phyloP scores from a whole-genome alignment of 2,329 filamentous ascomycete species.

The Aspergillus puulaauensis region DNA sequence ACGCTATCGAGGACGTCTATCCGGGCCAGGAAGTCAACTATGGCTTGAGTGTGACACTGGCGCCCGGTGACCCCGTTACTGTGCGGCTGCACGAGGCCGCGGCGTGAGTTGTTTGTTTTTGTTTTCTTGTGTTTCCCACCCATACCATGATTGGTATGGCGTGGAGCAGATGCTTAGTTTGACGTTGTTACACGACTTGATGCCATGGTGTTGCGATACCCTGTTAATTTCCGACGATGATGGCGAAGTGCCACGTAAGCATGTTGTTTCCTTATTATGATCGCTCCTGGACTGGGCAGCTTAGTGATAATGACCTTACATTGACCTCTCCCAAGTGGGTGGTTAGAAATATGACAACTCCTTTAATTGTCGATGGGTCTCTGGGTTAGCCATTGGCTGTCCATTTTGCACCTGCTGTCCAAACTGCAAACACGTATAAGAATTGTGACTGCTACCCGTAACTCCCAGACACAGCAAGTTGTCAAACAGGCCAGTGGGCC shows the following conservation, averaged over 20 bases:
- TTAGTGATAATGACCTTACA: neutral
- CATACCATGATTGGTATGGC: neutral
- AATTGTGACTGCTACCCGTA: neutral
- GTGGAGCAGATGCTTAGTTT: neutral
- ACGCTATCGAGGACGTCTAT: slow-evolving; percentile 51
- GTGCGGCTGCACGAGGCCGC: slow-evolving; percentile 31
- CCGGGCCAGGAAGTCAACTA: slow-evolving; percentile 19
- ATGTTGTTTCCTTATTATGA: neutral
- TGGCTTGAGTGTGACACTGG: slow-evolving; percentile 26
- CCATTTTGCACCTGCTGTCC: neutral
- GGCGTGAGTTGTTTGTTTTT: neutral
- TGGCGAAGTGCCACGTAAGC: neutral
- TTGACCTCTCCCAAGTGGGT: neutral
- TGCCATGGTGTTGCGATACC: neutral
- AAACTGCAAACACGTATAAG: neutral
- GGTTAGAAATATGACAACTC: neutral
- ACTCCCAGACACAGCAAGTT: neutral
- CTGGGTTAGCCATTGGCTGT: neutral
- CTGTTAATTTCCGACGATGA: neutral
- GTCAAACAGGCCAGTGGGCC: neutral
- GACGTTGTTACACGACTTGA: neutral
- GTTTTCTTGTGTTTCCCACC: too few relatives aligned
- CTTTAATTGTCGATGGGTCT: neutral
- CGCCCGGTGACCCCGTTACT: slow-evolving; percentile 28
- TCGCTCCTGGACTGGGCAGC: neutral